Evolutionary conservation across 495 filamentous ascomycete species (phyloP).

Genomic region (Penicillium canariense): DNA sequence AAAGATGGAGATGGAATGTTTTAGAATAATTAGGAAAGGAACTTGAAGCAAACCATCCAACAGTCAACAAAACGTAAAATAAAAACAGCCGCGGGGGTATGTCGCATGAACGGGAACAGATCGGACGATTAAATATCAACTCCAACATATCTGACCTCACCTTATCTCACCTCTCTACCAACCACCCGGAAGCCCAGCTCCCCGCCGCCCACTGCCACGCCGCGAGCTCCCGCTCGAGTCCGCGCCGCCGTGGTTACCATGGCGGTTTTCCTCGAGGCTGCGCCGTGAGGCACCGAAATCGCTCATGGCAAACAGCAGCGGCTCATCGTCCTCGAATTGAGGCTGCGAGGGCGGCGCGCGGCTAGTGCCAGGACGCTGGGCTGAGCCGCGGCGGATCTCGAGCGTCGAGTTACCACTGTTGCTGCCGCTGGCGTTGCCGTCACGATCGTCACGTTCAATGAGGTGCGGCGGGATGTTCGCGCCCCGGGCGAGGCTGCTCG

Average conservation of each 20-base stretch:
- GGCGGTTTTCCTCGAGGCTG: slow-evolving; percentile 69
- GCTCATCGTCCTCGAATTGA: slow-evolving; percentile 67
- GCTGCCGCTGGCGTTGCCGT: slow-evolving; percentile 53
- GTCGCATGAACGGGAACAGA: not conserved
- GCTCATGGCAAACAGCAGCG: slow-evolving; percentile 83
- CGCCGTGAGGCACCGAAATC: slow-evolving; percentile 69
- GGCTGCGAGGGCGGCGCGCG: slow-evolving; percentile 35
- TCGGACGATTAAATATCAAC: not conserved
- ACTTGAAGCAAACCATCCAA: not conserved
- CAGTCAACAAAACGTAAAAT: not conserved
- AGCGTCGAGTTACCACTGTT: slow-evolving; percentile 43
- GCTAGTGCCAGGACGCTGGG: slow-evolving; percentile 34
- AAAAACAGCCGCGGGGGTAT: not conserved
- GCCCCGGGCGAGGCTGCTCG: slow-evolving; percentile 43
- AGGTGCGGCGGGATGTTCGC: slow-evolving; percentile 34
- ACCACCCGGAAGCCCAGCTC: slow-evolving; percentile 30
- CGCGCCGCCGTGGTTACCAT: slow-evolving; percentile 41
- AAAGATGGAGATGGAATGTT: not conserved
- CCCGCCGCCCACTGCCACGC: slow-evolving; percentile 41
- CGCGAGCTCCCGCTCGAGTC: slow-evolving; percentile 35
- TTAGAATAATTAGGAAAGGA: not conserved
- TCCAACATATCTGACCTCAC: not conserved
- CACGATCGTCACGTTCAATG: slow-evolving; percentile 42
- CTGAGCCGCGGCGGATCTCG: slow-evolving; percentile 36
- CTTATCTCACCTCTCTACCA: not conserved